These are phyloP conservation scores for Fusarium udum DNA, from an alignment of 2,329 filamentous ascomycete genomes.

Conservation along the genomic window DNA sequence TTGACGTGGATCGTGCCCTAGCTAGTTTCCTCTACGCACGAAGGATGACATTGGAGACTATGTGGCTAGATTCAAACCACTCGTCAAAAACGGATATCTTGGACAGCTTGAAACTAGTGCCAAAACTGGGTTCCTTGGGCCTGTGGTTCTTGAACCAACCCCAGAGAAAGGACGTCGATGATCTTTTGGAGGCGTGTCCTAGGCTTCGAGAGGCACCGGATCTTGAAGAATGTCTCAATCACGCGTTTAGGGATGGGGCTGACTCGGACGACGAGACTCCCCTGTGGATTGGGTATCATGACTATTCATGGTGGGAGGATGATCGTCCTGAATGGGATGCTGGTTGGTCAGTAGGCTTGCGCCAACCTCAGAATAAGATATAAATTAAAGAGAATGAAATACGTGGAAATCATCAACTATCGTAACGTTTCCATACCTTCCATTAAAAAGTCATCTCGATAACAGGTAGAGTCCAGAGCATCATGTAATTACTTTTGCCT, in stretches of 20 bases:
- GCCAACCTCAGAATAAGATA: background rate
- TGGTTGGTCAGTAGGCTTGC: background rate
- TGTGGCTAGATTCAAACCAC: background rate
- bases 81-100: fast-evolving
- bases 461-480: background rate
- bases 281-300: background rate
- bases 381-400: background rate
- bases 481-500: too few species aligned
- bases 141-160: background rate
- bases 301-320: fast-evolving
- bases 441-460: background rate
- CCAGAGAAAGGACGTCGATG: background rate
- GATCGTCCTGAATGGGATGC: background rate
- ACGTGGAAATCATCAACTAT: background rate
- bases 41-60: background rate
- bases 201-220: background rate
- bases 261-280: fast-evolving
- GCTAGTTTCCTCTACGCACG: background rate
- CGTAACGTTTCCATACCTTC: background rate
- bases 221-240: fast-evolving
- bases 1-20: fast-evolving
- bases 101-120: background rate
- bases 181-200: slow-evolving; percentile 4
- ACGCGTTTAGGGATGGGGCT: fast-evolving
- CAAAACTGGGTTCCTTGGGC: background rate